Base-by-base conservation (phyloP, 2,329 filamentous ascomycete species). In the Cylindrodendrum hubeiense region DNA sequence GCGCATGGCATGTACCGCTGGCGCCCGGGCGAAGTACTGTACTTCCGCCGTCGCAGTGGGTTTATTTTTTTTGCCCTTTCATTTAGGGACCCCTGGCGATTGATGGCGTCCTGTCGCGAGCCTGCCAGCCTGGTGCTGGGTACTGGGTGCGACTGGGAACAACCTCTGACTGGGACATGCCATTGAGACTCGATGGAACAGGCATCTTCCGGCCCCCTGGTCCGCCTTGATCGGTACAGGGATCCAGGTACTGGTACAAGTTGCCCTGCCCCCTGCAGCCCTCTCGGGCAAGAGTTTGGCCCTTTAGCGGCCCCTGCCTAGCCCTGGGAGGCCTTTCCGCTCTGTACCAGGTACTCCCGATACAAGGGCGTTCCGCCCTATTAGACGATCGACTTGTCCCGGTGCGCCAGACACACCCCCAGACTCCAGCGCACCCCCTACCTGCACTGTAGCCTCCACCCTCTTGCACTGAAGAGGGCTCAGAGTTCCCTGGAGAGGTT, bases 311-410 rank as follows among this genome's bases (percentile, higher is more conserved):
- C 49, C 54, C 55, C 60, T 54, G 49, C 26, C 9, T 12, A 10
- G n/a, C 43, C 50, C 43, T 30, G 43, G 60, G 54, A 59, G 60
- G 60, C 54, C 60, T 63, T 63, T 39, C 49, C 49, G 54, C 17
- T 3, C 17, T 21, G 60, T 63, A 63, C 47, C 33, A 5, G n/a
- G 34, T 63, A 63, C 54, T 43, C 43, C 47, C 39, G 44, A 53
- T 58, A 63, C 54, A 43, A 59, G 22, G 13, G 46, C 46, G 12
- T 33, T 43, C 41, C 33, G 43, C 49, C 22, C 34, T 28, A 44
- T 59, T 39, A 37, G 22, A 49, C 53, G 60, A 63, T 63, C 60
- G 49, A 47, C 50, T 43, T 46, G 22, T 33, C 56, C 49, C 60
- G 26, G 37, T 47, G 26, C 60, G 5, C 39, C 22, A 21, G 37